phyloP scores from a whole-genome alignment of 345 rosid species.

The Gossypium australe region DNA sequence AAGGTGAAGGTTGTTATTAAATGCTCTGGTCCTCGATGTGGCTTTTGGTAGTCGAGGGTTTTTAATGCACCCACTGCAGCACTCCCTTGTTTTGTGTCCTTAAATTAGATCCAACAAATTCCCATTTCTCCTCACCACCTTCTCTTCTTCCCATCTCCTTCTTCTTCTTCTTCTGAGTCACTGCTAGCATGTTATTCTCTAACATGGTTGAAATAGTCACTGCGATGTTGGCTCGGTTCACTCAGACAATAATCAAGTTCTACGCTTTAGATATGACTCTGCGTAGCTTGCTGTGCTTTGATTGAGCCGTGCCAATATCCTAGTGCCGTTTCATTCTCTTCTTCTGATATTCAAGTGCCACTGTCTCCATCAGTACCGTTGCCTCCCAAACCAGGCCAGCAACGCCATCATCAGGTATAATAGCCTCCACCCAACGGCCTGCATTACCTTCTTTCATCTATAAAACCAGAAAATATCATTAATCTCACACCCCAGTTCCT shows the following conservation, averaged over 20 bases:
- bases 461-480: no score
- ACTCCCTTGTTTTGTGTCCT: slow-evolving; percentile 6
- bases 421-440: no score
- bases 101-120: slow-evolving; percentile 5
- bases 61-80: slow-evolving; percentile 29
- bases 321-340: slow-evolving; percentile 39
- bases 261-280: no score
- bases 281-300: slow-evolving; percentile 24
- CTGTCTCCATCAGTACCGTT: no score
- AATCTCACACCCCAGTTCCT: not conserved
- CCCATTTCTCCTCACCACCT: slow-evolving; percentile 1
- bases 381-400: no score
- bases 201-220: slow-evolving; percentile 29
- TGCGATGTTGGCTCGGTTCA: slow-evolving; percentile 82
- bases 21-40: slow-evolving; percentile 29
- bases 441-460: no score
- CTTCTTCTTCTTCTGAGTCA: not conserved
- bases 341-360: no score
- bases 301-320: slow-evolving; percentile 94
- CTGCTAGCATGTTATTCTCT: not conserved
- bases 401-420: no score
- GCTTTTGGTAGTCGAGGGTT: slow-evolving; percentile 24
- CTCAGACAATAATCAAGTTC: slow-evolving; percentile 30
- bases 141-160: no score
- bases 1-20: slow-evolving; percentile 13